Evolutionary conservation across 2,329 filamentous ascomycete genomes (phyloP).

Genomic region (Claviceps maximensis): DNA sequence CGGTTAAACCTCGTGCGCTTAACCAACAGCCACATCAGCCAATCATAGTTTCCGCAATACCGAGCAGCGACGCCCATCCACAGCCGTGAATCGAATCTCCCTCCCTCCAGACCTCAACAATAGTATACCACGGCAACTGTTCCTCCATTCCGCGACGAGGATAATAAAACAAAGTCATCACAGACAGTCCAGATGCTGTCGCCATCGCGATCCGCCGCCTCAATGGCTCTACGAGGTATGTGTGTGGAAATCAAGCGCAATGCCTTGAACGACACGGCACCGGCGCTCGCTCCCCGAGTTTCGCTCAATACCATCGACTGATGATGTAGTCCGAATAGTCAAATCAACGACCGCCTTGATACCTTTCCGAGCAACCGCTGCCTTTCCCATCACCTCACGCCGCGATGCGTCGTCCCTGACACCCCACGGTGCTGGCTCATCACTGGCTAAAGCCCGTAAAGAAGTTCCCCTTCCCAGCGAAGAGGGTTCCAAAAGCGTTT

Average conservation of each 20-base stretch:
- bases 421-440: constrained; percentile 37
- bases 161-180: neutral
- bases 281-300: no score
- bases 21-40: constrained; percentile 7
- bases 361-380: constrained; percentile 49
- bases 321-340: constrained; percentile 28
- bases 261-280: neutral
- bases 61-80: constrained; percentile 5
- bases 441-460: constrained; percentile 44
- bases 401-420: constrained; percentile 47
- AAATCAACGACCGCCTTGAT: constrained; percentile 51
- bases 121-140: neutral
- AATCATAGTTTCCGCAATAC: constrained; percentile 20
- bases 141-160: neutral
- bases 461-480: constrained; percentile 70
- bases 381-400: constrained; percentile 46
- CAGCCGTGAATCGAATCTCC: neutral
- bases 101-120: neutral
- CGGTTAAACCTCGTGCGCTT: constrained; percentile 19
- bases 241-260: neutral
- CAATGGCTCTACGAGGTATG: constrained; percentile 38
- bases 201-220: constrained; percentile 36
- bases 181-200: constrained; percentile 28
- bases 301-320: neutral
- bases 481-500: constrained; percentile 62